Evolutionary conservation across 495 filamentous ascomycete species (phyloP), one percentile per base, ranked within the genome.

Genomic region (Penicillium pancosmium): DNA sequence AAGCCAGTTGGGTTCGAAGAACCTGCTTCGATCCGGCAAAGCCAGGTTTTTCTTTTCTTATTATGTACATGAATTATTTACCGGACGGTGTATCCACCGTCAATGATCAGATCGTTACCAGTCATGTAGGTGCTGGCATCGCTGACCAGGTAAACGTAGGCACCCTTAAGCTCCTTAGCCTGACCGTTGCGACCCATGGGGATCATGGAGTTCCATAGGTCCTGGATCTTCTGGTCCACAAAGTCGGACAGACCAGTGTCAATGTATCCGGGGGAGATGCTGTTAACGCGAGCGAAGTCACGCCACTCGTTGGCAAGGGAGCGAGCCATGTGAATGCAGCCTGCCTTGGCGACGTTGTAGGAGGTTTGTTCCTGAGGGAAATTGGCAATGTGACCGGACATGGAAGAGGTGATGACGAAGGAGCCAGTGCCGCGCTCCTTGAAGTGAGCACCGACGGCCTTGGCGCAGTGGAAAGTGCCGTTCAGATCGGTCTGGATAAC

Each of bases 121-220:
- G 91, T 98, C 16, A 87, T 97, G 73, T 93, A 97, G 41, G 87
- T 86, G 70, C 85, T 86, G 8, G 90, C 90, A 73, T 93, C 88
- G 62, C 81, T 86, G 58, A 80, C 78, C 60, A 93, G 70, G 68
- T 92, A 93, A 7, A 92, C 86, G 70, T 92, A 93, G 5, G 88
- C 88, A 5, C 87, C 90, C 84, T 93, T 93, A 38, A 93, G 70
- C 82, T 93, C 90, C 80, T 91, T 90, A 0, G 89, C 88, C 25
- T 88, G 75, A 34, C 89, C 90, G 49, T 89, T 78, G 16, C 90
- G 82, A 19, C 86, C 87, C 79, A 92, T 81, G 4, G 90, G 89
- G 49, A 91, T 91, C 89, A 91, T 92, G 0, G 71, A 75, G 50
- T 69, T 58, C 90, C 90, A 92, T 51, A 91, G 69, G 56, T 88